These are phyloP conservation scores for Biscogniauxia sp. DNA, from an alignment of 2,329 filamentous ascomycete species.

Conservation along the genomic window DNA sequence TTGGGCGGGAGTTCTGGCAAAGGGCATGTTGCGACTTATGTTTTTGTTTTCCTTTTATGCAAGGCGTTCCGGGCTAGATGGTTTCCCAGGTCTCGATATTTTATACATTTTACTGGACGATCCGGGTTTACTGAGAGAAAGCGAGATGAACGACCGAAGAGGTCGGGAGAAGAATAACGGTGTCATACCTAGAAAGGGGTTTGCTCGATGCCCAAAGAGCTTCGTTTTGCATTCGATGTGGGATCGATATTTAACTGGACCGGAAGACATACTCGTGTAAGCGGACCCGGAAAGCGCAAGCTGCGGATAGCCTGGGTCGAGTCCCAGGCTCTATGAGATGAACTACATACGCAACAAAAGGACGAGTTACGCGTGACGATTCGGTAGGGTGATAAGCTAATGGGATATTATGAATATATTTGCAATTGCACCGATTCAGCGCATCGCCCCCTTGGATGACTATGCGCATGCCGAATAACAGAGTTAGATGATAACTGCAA, in stretches of 20 bases:
- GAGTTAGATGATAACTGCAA: too few species aligned
- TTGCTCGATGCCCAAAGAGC: conserved; percentile 10
- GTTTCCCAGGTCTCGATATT: conserved; percentile 23
- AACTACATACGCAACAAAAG: conserved; percentile 4
- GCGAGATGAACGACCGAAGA: conserved; percentile 12
- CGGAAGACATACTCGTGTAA: conserved; percentile 16
- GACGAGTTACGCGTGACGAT: background rate
- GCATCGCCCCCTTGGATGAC: background rate
- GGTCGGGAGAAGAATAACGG: conserved; percentile 13
- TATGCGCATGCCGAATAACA: background rate
- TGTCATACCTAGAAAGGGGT: conserved; percentile 20
- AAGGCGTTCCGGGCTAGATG: conserved; percentile 30
- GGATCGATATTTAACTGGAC: conserved; percentile 11
- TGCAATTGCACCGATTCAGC: background rate
- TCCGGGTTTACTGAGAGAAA: conserved; percentile 19
- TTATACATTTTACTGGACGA: conserved; percentile 23
- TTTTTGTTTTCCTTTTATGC: conserved; percentile 10
- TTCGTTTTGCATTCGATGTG: conserved; percentile 17
- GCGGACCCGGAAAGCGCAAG: conserved; percentile 12
- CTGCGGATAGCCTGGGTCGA: conserved; percentile 1
- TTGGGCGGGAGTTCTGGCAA: conserved; percentile 28
- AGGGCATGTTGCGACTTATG: conserved; percentile 15
- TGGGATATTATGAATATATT: conserved; percentile 2
- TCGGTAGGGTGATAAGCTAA: background rate
- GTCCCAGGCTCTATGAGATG: background rate